Base-by-base conservation (phyloP, 148 eudicot genomes). In the Chenopodium berlandieri region DNA sequence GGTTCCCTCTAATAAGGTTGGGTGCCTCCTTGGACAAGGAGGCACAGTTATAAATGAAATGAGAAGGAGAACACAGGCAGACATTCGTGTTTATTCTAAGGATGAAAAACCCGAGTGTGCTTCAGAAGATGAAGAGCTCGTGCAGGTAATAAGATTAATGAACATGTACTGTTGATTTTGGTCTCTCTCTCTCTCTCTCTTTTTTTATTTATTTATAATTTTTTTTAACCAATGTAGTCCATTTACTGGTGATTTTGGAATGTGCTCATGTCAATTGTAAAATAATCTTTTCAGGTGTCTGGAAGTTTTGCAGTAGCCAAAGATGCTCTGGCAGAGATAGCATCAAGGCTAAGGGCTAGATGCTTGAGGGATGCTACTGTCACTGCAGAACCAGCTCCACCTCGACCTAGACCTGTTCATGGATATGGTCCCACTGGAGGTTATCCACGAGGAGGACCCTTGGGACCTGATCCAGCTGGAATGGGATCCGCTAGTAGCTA, bases 21-120 rank as follows among this genome's bases (percentile, higher is more conserved):
- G 97, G 58, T 93, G 97, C 88, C 86, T 93, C 81, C 86, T 93
- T 86, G 97, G 97, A 74, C 91, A 93, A 88, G 94, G 93, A 79
- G 97, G 97, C 75, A 87, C 90, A 25, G 80, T 93, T 23, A 93
- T 93, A 82, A 93, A 88, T 84, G 93, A 93, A 81, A 90, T 93
- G 97, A 89, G 97, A 72, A 88, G 88, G 87, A 88, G 97, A 89
- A 91, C 97, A 22, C 87, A 83, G 75, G 97, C 97, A 31, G 94
- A 93, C 60, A 93, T 93, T 74, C 92, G 91, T 77, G 91, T 93
- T 77, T 86, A 78, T 79, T 82, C 94, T 77, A 91, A 93, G 90
- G 91, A 93, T 37, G 97, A 93, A 69, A 93, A 87, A 85, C 94
- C 93, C 22, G 88, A 87, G 71, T 91, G 87, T 83, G 94, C 94